A percentile compares a stretch with the other conserved stretches of the same genome.
Evolutionary conservation across 1,284 basidiomycete genomes (phyloP).

Genomic region (Puccinia triticina): DNA sequence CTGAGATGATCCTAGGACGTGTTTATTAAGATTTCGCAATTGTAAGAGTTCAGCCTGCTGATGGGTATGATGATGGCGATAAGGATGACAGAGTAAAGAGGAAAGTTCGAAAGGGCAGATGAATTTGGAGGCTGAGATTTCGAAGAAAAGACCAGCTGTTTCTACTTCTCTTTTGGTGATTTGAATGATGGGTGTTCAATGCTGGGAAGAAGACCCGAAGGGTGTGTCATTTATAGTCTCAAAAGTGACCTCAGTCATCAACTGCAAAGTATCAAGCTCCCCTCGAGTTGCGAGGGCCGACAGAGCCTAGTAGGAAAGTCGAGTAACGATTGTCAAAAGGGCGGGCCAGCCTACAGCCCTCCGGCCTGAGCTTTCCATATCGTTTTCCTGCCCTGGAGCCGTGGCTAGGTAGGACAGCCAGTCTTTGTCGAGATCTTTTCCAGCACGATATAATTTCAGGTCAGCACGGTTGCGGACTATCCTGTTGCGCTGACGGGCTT

Average conservation of each 20-base stretch:
- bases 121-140: background rate
- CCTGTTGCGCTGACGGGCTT: too few relatives aligned
- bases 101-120: background rate
- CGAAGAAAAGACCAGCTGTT: background rate
- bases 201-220: background rate
- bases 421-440: too few relatives aligned
- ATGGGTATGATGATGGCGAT: background rate
- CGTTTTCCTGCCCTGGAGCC: background rate
- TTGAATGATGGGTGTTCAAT: background rate
- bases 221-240: background rate
- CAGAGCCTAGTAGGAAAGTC: background rate
- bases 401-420: too few relatives aligned
- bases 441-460: too few relatives aligned
- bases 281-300: too few relatives aligned
- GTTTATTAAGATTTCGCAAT: background rate
- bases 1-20: background rate
- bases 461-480: too few relatives aligned
- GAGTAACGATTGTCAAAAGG: background rate
- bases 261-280: too few relatives aligned
- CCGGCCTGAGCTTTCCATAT: background rate
- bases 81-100: background rate
- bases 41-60: background rate
- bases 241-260: background rate
- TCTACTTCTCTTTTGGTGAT: background rate
- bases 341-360: background rate